Base-by-base conservation (phyloP, 2,329 filamentous ascomycete species). In the Aschersonia sp. region DNA sequence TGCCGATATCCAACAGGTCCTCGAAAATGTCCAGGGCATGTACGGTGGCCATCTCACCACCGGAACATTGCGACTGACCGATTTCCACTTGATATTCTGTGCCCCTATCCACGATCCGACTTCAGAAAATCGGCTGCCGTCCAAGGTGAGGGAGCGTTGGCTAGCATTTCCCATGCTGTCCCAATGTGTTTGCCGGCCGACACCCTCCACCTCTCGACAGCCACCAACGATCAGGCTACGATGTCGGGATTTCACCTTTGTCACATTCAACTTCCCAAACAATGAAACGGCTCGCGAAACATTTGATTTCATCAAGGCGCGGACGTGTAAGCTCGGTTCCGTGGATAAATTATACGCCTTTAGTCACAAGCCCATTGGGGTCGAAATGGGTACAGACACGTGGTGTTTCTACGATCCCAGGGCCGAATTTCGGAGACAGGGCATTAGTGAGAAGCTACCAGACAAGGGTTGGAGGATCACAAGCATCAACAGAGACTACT, bases 271-370 rank as follows among this genome's bases (percentile, higher is more conserved):
- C 65, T 94, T 98, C 61, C 60, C 69, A 22, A 79, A 83, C 49
- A 83, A 89, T 57, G 74, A 74, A 47, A 73, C 80, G 54, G 90
- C 87, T 7, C 79, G 85, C 49, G 86, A 94, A 54, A 85, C 85
- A 1, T 98, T 88, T 63, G 89, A 96, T 49, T 88, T 81, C 52
- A 86, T 98, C 54, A 85, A 83, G 52, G 68, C 73, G 42, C 78
- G 86, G 57, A 90, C 88, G 0, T 95, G 87, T 68, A 88, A 80
- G 57, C 68, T 94, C 7, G 85, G 86, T 5, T 79, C 80, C 31
- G 78, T 97, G 46, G 88, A 96, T 54, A 92, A 87, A 63, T 75
- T 98, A 1, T 87, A 96, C 59, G 92, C 92, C 0, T 98, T 96
- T 61, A 79, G 74, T 50, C 96, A 94, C 61, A 78, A 81, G 47